Percentiles rank a stretch among this genome's conserved stretches.
Conservation (phyloP, 83 land plant genomes). For the Picea abies region DNA sequence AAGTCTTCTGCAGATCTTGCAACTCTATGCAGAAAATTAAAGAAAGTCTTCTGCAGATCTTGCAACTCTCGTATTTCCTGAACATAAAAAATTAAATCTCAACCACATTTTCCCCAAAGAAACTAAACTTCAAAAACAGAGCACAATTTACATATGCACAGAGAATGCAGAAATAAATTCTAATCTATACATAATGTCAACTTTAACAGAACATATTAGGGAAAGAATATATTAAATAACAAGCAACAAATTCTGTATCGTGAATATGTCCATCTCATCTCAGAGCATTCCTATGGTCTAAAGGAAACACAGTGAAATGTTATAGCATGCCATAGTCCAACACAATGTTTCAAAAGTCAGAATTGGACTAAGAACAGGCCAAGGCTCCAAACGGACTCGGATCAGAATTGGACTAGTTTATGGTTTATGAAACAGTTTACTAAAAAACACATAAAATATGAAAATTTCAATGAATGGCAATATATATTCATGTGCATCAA, state of each 20-base stretch:
- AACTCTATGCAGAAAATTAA: conserved; percentile 86
- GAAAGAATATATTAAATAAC: background rate
- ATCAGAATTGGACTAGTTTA: too few relatives aligned
- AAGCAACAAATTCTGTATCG: background rate
- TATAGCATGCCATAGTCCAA: background rate
- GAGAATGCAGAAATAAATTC: background rate
- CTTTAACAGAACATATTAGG: too few relatives aligned
- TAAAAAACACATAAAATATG: too few relatives aligned
- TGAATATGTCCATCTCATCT: background rate
- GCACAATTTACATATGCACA: background rate
- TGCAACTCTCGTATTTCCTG: conserved; percentile 96
- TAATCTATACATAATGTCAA: background rate
- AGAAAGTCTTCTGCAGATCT: conserved; percentile 77
- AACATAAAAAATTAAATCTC: conserved; percentile 6
- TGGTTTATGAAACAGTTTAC: too few relatives aligned
- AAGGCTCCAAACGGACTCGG: too few relatives aligned
- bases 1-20: conserved; percentile 78
- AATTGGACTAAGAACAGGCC: too few relatives aligned
- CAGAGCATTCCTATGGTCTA: background rate
- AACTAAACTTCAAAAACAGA: background rate
- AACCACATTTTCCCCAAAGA: background rate
- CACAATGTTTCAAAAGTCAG: too few relatives aligned
- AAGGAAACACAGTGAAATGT: background rate
- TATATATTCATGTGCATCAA: too few relatives aligned
- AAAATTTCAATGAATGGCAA: too few relatives aligned